Percentiles rank a stretch among this genome's conserved stretches.
Evolutionary conservation across 1,284 basidiomycete genomes (phyloP).

Genomic region (Limonomyces culmigenus): DNA sequence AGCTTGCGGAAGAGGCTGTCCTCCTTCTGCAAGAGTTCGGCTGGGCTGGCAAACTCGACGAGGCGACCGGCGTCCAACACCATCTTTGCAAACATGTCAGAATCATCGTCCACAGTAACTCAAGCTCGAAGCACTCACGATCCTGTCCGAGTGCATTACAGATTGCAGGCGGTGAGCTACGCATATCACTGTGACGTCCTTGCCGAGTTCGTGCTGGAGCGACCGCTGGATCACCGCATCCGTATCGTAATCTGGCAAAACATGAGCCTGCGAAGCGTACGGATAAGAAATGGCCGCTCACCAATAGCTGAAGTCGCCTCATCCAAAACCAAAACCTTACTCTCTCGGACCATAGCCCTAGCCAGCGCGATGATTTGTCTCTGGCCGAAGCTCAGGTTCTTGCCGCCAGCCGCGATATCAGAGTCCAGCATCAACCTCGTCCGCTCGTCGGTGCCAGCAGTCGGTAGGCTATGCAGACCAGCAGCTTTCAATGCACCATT

Average conservation of each 20-base stretch:
- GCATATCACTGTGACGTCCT: conserved; percentile 16
- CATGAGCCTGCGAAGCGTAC: conserved; percentile 6
- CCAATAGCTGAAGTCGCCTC: conserved; percentile 36
- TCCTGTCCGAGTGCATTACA: conserved; percentile 18
- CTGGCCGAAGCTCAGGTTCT: conserved; percentile 11
- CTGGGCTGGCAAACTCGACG: conserved; percentile 1
- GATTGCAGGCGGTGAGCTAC: conserved; percentile 20
- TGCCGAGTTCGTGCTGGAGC: conserved; percentile 12
- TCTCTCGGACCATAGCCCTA: conserved; percentile 15
- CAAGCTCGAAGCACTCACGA: conserved; percentile 12
- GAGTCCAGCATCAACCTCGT: conserved; percentile 20
- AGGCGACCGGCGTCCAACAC: conserved; percentile 18
- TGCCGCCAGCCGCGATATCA: conserved; percentile 12
- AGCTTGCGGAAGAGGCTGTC: conserved; percentile 16
- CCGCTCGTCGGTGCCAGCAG: too few species aligned
- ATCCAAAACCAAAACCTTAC: conserved; percentile 18
- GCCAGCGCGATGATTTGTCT: conserved; percentile 16
- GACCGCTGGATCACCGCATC: conserved; percentile 11
- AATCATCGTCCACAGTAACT: conserved; percentile 1
- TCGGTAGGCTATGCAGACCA: conserved; percentile 14
- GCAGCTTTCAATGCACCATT: conserved; percentile 14
- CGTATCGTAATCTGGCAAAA: conserved; percentile 16
- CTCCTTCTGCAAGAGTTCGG: neutral
- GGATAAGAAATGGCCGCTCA: conserved; percentile 1
- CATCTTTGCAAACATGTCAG: too few species aligned